Evolutionary conservation across 331 rosid genomes (phyloP).

Genomic region (Malus hybrid): DNA sequence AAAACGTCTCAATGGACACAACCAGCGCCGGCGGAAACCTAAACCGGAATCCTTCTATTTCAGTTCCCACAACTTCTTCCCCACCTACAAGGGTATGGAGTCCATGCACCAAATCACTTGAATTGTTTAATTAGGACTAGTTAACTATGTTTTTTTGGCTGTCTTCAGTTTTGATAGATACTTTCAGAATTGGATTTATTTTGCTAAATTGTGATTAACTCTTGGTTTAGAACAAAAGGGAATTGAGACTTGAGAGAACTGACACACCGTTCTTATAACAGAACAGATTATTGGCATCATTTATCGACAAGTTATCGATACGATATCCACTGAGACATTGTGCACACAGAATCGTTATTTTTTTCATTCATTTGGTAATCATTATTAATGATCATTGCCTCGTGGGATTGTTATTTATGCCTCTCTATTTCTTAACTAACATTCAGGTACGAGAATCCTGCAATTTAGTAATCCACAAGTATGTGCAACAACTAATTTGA

Average conservation of each 20-base stretch:
- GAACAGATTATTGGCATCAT: too few relatives aligned
- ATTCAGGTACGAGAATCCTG: slow-evolving; percentile 75
- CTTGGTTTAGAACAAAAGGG: not conserved
- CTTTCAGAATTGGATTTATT: not conserved
- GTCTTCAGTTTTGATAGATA: not conserved
- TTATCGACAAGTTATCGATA: too few relatives aligned
- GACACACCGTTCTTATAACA: not conserved
- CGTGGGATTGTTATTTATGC: slow-evolving; percentile 1
- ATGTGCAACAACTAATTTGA: slow-evolving; percentile 33
- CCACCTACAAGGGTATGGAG: slow-evolving; percentile 52
- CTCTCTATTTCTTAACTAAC: not conserved
- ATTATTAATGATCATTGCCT: not conserved
- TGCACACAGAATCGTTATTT: not conserved
- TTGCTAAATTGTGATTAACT: not conserved
- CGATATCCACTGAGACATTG: too few relatives aligned
- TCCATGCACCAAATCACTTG: not conserved
- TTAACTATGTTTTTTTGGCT: not conserved
- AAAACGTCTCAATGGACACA: slow-evolving; percentile 95
- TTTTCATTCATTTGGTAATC: not conserved
- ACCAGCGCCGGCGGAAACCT: slow-evolving; percentile 84
- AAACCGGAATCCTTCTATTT: slow-evolving; percentile 74
- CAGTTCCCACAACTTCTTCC: slow-evolving; percentile 39
- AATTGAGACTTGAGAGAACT: not conserved
- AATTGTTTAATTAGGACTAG: not conserved
- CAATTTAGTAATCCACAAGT: slow-evolving; percentile 68